Evolutionary conservation across 2,329 filamentous ascomycete genomes (phyloP).

Genomic region (Fusarium duplospermum): DNA sequence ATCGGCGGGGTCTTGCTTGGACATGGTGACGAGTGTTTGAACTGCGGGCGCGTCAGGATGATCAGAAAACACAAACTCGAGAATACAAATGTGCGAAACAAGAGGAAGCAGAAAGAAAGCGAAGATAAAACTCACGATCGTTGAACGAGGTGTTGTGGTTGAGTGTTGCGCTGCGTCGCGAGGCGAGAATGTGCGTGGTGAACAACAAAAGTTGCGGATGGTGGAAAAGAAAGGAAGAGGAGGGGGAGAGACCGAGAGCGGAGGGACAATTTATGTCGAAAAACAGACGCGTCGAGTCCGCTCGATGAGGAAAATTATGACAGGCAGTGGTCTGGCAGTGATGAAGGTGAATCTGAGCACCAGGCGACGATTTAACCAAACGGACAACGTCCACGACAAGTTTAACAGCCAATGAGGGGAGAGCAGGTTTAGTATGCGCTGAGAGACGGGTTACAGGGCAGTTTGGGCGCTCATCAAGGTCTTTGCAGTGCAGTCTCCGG

Average conservation of each 20-base stretch:
- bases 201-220: constrained; percentile 1
- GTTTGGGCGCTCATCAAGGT: not conserved
- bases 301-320: not conserved
- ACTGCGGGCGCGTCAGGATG: constrained; percentile 10
- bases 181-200: not conserved
- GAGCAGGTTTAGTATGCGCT: not conserved
- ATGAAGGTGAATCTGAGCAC: not conserved
- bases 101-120: not conserved
- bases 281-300: not conserved
- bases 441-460: not conserved
- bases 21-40: constrained; percentile 57
- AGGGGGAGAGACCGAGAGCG: not conserved
- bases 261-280: not conserved
- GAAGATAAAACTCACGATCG: not conserved
- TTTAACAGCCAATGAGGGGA: not conserved
- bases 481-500: not conserved
- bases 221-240: not conserved
- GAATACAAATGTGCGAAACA: not conserved
- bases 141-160: not conserved
- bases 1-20: constrained; percentile 61
- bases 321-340: not conserved
- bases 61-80: not conserved
- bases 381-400: not conserved
- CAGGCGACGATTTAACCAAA: constrained; percentile 5
- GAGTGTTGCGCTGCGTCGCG: constrained; percentile 6